Evolutionary conservation across 805 yeast genomes (phyloP).

Genomic region (Barnettozyma populi): DNA sequence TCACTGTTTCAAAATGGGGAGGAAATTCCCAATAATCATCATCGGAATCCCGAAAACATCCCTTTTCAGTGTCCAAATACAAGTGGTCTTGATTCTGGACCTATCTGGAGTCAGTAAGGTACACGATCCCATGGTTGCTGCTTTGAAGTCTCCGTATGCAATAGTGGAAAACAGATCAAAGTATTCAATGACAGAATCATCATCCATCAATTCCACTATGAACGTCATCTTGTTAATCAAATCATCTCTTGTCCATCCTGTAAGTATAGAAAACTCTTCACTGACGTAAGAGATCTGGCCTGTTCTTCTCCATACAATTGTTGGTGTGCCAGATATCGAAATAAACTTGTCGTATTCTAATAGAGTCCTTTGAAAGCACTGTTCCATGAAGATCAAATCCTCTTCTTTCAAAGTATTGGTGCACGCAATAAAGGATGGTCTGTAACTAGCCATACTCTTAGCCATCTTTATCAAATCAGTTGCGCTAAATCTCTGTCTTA

Average conservation of each 20-base stretch:
- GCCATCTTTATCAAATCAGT: constrained; percentile 76
- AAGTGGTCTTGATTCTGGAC: constrained; percentile 61
- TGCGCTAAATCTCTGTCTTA: constrained; percentile 64
- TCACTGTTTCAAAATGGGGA: constrained; percentile 54
- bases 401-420: constrained; percentile 84
- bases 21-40: constrained; percentile 92
- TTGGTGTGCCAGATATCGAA: constrained; percentile 84
- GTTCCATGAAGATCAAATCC: constrained; percentile 92
- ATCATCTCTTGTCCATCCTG: constrained; percentile 82
- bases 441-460: constrained; percentile 78
- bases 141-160: constrained; percentile 87
- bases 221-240: constrained; percentile 63
- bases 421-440: constrained; percentile 92
- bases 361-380: constrained; percentile 88
- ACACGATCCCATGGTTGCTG: constrained; percentile 85
- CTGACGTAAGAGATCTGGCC: constrained; percentile 95
- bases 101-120: constrained; percentile 58
- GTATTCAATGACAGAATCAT: constrained; percentile 78
- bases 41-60: constrained; percentile 96
- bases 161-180: constrained; percentile 79
- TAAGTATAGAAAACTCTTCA: constrained; percentile 83
- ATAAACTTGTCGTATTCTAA: constrained; percentile 85
- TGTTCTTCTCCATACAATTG: constrained; percentile 91
- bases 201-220: constrained; percentile 80
- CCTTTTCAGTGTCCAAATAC: constrained; percentile 89